phyloP scores from a whole-genome alignment of 306 rosid genomes.

The Prunus mongolica region DNA sequence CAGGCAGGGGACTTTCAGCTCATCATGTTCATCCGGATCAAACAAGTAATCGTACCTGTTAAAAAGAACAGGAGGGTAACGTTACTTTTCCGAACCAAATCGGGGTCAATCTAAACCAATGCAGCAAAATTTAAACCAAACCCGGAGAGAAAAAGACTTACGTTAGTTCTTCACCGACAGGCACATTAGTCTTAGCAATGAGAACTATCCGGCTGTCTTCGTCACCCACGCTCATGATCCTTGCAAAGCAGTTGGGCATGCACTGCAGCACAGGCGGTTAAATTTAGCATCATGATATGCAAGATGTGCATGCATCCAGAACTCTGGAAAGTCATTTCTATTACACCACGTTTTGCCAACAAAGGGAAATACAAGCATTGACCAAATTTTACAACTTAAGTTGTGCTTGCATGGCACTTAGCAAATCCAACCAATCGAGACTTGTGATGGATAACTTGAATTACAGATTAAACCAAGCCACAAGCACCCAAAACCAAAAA shows the following conservation, averaged over 20 bases:
- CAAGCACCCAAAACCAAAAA: background rate
- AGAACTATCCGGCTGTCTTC: conserved; percentile 84
- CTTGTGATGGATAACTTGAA: background rate
- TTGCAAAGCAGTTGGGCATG: conserved; percentile 94
- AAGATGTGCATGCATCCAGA: background rate
- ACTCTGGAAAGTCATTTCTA: background rate
- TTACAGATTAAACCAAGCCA: background rate
- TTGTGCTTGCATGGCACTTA: too few relatives aligned
- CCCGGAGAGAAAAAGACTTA: conserved; percentile 8
- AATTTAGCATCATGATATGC: conserved; percentile 3
- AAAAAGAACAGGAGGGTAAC: conserved; percentile 2
- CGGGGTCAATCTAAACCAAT: background rate
- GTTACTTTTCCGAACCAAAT: background rate
- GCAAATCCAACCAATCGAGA: background rate
- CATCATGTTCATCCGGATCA: conserved; percentile 84
- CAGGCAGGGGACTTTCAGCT: conserved; percentile 83
- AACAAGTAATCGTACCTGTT: conserved; percentile 92
- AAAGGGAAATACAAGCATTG: too few relatives aligned
- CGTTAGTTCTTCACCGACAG: conserved; percentile 94
- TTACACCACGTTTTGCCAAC: too few relatives aligned
- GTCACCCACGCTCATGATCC: conserved; percentile 76
- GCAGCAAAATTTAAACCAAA: background rate
- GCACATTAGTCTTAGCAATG: conserved; percentile 70
- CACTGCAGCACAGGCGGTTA: conserved; percentile 56
- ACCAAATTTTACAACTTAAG: background rate